Evolutionary conservation across 495 filamentous ascomycete species (phyloP).

Genomic region (Podospora appendiculata): DNA sequence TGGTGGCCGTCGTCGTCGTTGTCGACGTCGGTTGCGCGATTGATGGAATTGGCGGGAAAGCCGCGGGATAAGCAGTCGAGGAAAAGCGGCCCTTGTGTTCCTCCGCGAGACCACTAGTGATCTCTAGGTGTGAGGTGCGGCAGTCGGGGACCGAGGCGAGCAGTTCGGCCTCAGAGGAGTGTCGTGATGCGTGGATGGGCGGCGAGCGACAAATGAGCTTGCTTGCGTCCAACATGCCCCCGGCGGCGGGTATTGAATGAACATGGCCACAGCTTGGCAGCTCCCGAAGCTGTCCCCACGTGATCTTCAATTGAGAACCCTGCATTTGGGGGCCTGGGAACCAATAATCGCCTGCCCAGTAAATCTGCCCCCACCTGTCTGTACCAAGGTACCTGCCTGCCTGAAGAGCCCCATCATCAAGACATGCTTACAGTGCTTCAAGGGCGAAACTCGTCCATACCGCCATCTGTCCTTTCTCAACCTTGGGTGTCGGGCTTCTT

Average conservation of each 20-base stretch:
- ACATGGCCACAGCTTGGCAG: conserved; percentile 7
- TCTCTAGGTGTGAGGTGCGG: background rate
- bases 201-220: conserved; percentile 7
- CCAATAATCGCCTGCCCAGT: conserved; percentile 24
- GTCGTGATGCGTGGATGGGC: background rate
- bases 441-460: conserved; percentile 9
- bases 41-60: background rate
- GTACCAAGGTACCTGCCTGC: background rate
- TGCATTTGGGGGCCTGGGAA: no score
- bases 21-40: background rate
- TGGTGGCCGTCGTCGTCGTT: background rate
- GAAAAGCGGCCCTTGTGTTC: background rate
- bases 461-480: conserved; percentile 23
- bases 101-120: background rate
- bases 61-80: background rate
- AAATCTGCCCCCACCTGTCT: conserved; percentile 2
- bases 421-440: background rate
- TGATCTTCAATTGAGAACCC: no score
- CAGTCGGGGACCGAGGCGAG: background rate
- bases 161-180: background rate
- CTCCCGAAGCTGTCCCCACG: no score
- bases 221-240: no score
- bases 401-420: no score
- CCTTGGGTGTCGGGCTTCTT: no score
- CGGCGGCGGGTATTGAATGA: background rate